Base-by-base conservation (phyloP, 495 filamentous ascomycete species). In the Lentithecium fluviatile region DNA sequence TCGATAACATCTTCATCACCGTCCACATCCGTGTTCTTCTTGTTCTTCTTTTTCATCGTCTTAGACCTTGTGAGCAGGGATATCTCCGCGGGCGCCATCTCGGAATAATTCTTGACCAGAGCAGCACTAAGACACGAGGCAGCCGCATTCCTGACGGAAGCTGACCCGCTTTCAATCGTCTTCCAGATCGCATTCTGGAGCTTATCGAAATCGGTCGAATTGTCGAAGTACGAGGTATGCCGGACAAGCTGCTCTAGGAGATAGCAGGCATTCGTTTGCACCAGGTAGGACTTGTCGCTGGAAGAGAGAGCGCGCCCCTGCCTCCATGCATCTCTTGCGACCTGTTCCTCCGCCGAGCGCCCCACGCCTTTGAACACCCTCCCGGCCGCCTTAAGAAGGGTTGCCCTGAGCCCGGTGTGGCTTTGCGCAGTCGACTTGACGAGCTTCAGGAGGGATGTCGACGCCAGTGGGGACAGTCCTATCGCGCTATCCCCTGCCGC, bases 321-420 rank as follows among this genome's bases (percentile, higher is more conserved):
- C 72, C 96, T 99, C 94, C 92, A 97, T 25, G 91, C 83, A 70
- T 97, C 93, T 65, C 90, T 84, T 11, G 87, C 88, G n/a, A 89
- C 80, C 54, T 74, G 77, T 71, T 99, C 94, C 64, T 99, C 94
- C 55, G 91, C 75, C 64, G 90, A 90, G 1, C 80, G 77, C 21
- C 80, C 81, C 23, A 96, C 81, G 68, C 90, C 90, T 45, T 77
- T 79, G 10, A 85, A 77, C 2, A 95, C 81, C 74, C 92, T 92
- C 49, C 85, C 87, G 19, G 96, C 71, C 2, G 91, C 83, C 51
- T 80, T 82, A 71, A 91, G 92, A n/a, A 94, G 81, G 10, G 88
- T 83, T n/a, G 87, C 88, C 37, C 91, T 84, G 24, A 95, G 76
- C 0, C 91, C 92, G 5, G 88, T 87, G 79, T 95, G 85, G 67